phyloP scores from a whole-genome alignment of 495 filamentous ascomycete species.

The Neurospora tetrasperma region DNA sequence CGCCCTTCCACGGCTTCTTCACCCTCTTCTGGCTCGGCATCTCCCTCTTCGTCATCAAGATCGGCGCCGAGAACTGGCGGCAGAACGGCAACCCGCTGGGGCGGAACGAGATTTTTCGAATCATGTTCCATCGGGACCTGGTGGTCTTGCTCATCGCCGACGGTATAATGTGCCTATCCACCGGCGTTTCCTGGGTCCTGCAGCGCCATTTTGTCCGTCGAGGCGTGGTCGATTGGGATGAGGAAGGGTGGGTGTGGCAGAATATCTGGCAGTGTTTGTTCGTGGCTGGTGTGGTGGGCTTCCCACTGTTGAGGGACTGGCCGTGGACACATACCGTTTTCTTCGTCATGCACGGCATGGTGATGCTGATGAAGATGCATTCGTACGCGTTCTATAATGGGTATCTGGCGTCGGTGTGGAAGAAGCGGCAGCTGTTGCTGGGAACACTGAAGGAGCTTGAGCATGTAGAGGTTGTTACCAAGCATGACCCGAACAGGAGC shows the following conservation, averaged over 20 bases:
- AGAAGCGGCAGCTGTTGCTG: conserved; percentile 29
- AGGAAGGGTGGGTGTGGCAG: conserved; percentile 58
- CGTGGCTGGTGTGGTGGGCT: conserved; percentile 45
- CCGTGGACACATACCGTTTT: conserved; percentile 64
- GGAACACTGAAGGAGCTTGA: conserved; percentile 28
- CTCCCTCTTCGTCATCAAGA: conserved; percentile 48
- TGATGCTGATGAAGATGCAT: conserved; percentile 73
- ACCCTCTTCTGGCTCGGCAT: conserved; percentile 66
- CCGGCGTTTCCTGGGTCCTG: conserved; percentile 47
- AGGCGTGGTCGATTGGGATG: conserved; percentile 52
- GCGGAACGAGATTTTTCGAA: conserved; percentile 53
- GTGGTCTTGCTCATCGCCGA: conserved; percentile 55
- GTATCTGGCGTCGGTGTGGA: conserved; percentile 51
- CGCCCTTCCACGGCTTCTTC: conserved; percentile 66
- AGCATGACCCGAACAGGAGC: conserved; percentile 21
- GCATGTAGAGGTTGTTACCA: conserved; percentile 15
- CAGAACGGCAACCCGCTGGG: conserved; percentile 52
- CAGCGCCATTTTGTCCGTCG: conserved; percentile 43
- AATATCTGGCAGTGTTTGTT: conserved; percentile 55
- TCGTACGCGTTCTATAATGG: conserved; percentile 70
- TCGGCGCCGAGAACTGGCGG: conserved; percentile 55
- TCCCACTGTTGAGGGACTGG: conserved; percentile 58
- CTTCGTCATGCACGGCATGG: conserved; percentile 58
- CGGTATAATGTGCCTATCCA: conserved; percentile 50
- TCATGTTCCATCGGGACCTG: conserved; percentile 59